Conservation (phyloP, 805 yeast genomes). For the Yarrowia porcina region DNA sequence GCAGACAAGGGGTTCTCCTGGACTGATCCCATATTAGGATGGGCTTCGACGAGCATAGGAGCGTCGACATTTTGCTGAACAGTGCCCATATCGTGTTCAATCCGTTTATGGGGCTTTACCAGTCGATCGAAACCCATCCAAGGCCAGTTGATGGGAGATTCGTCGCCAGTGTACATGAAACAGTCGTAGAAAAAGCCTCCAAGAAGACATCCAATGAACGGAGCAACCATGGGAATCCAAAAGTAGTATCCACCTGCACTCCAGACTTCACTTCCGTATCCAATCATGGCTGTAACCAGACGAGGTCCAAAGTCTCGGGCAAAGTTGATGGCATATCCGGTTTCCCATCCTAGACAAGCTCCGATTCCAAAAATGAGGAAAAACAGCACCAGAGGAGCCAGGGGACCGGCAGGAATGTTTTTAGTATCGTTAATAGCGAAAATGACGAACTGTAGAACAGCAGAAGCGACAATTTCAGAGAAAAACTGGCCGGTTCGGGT, state of each 20-base stretch:
- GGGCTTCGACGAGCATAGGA: constrained; percentile 4
- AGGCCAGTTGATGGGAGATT: constrained; percentile 51
- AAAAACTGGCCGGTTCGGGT: constrained; percentile 46
- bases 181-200: constrained; percentile 52
- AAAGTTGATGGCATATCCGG: constrained; percentile 53
- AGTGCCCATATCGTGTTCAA: constrained; percentile 23
- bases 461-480: constrained; percentile 48
- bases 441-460: constrained; percentile 47
- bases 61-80: neutral
- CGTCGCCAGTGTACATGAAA: constrained; percentile 51
- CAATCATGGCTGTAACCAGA: constrained; percentile 48
- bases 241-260: constrained; percentile 44
- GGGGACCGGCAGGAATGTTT: constrained; percentile 46
- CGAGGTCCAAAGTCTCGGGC: constrained; percentile 60
- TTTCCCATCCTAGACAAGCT: constrained; percentile 49
- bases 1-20: neutral
- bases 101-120: neutral
- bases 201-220: constrained; percentile 46
- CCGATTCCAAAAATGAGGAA: constrained; percentile 47
- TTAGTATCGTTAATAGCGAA: constrained; percentile 53
- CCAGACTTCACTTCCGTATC: constrained; percentile 46
- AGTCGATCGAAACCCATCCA: constrained; percentile 34
- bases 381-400: constrained; percentile 50
- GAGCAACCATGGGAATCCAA: constrained; percentile 54
- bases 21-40: neutral